Evolutionary conservation across 176 grass and related monocot genomes (phyloP), one percentile per base, ranked within the genome.

Genomic region (Bromus sterilis): DNA sequence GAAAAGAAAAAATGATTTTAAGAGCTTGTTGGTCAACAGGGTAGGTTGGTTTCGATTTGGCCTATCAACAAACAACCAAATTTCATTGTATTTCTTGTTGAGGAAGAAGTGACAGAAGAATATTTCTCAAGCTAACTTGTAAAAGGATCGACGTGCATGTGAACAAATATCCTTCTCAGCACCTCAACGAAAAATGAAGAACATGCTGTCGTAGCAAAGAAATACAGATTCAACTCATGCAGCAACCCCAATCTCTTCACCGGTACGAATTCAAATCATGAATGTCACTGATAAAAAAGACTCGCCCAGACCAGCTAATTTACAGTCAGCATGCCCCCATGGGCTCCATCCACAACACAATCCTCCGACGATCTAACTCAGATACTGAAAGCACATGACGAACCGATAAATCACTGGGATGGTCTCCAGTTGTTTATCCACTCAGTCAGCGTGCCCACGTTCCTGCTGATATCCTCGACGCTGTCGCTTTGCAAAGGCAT

Each of bases 381-480:
- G n/a, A 49, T 71, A 79, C 41, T 28, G 28, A 57, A 77, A 46
- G 44, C 60, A 70, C 30, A 29, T 1, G 0, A 32, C 36, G 23
- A 36, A 76, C 31, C 2, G 18, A 18, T 56, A 42, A 12, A 23
- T 86, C 44, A 75, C 56, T 4, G 55, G 24, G 89, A 72, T 63
- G 89, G 84, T 64, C 82, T 87, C 95, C 95, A 98, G 71, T 94
- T 94, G 78, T 82, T 91, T 75, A 91, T 59, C 92, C 95, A 98
- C 26, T 94, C 90, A 16, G 88, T 91, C 69, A 98, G 63, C 8
- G 86, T 75, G 32, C 83, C 41, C 1, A 98, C 95, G 21, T 94
- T 98, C 53, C 84, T 87, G 77, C 88, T 94, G 21, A 98, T 94
- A 83, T 98, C 95, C 81, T 98, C 95, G 0, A 98, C 92, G 48